phyloP scores from a whole-genome alignment of 176 grass and related monocot genomes.

The Tuctoria greenei region DNA sequence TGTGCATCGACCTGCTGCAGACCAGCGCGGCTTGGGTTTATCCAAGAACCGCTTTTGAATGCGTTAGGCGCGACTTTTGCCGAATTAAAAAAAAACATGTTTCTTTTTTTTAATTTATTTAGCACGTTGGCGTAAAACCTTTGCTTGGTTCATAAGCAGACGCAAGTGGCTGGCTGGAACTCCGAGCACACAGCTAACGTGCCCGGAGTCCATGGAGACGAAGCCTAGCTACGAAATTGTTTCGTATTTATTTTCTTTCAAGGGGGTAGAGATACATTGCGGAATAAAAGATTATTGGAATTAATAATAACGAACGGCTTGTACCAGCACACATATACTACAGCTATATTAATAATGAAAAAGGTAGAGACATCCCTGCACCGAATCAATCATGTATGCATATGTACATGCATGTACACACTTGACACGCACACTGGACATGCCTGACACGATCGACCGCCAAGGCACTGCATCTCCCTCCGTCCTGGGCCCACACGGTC shows the following conservation, averaged over 20 bases:
- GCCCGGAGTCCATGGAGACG: too few species aligned
- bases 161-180: background rate
- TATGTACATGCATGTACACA: background rate
- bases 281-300: too few species aligned
- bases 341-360: conserved; percentile 17
- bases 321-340: background rate
- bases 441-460: background rate
- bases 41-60: background rate
- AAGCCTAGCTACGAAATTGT: too few species aligned
- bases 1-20: background rate
- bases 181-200: too few species aligned
- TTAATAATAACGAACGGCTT: background rate
- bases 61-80: background rate
- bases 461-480: background rate
- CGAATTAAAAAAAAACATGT: background rate
- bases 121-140: background rate
- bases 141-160: background rate
- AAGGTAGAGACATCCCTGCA: conserved; percentile 42
- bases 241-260: too few species aligned
- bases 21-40: background rate
- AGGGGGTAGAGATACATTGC: too few species aligned
- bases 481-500: conserved; percentile 34
- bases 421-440: background rate
- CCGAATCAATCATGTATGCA: conserved; percentile 36
- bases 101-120: background rate